phyloP scores from a whole-genome alignment of 31 red algal species.

The Asparagopsis taxiformis region DNA sequence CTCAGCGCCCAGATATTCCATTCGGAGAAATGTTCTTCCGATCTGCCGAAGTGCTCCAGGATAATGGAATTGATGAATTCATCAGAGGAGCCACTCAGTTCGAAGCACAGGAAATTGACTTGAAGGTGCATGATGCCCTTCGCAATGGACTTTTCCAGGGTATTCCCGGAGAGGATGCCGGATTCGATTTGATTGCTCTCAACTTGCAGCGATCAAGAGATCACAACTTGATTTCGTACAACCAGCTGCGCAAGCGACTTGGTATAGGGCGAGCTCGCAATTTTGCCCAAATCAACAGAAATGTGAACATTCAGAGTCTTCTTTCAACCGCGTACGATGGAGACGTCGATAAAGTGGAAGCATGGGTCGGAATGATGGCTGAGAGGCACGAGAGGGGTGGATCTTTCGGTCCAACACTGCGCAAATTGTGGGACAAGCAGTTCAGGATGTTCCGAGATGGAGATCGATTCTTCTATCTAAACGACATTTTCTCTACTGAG shows the following conservation, averaged over 20 bases:
- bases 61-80: conserved; percentile 34
- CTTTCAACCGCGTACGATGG: not conserved
- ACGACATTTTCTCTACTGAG: not conserved
- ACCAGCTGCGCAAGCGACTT: conserved; percentile 13
- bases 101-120: conserved; percentile 37
- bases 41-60: not conserved
- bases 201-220: conserved; percentile 65
- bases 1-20: not conserved
- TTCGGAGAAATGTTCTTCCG: not conserved
- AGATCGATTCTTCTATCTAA: conserved; percentile 8
- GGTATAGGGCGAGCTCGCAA: not conserved
- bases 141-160: conserved; percentile 51
- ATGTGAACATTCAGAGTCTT: not conserved
- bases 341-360: conserved; percentile 1
- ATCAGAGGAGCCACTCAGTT: conserved; percentile 22
- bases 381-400: not conserved
- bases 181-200: conserved; percentile 44
- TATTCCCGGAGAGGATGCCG: conserved; percentile 32
- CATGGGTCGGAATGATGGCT: conserved; percentile 24
- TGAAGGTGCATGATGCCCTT: conserved; percentile 37
- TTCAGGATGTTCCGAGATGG: conserved; percentile 2
- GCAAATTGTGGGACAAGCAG: conserved; percentile 4
- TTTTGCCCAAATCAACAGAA: conserved; percentile 21
- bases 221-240: conserved; percentile 48
- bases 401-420: not conserved